These are phyloP conservation scores for Encephalitozoon cuniculi DNA, from an alignment of 371 early-diverging fungal species.

Conservation along the genomic window DNA sequence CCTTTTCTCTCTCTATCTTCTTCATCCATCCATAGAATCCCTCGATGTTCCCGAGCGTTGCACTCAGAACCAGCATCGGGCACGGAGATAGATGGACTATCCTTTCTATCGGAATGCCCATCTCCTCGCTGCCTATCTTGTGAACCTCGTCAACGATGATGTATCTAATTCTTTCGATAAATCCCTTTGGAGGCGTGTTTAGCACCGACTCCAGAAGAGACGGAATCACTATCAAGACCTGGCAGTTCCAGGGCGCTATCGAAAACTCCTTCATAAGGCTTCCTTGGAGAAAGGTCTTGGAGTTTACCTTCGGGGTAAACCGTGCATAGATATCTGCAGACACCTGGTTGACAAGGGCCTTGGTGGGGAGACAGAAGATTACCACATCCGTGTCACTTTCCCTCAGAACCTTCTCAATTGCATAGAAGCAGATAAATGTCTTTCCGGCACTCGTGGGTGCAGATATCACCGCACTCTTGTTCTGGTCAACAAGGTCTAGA, in stretches of 20 bases:
- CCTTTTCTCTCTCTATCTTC: constrained; percentile 51
- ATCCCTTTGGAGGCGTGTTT: constrained; percentile 32
- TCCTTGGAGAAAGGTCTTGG: constrained; percentile 56
- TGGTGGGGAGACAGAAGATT: constrained; percentile 65
- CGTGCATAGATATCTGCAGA: constrained; percentile 64
- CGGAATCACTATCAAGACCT: constrained; percentile 64
- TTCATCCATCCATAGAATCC: constrained; percentile 61
- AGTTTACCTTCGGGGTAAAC: constrained; percentile 61
- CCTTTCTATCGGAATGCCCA: constrained; percentile 63
- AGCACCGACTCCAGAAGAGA: constrained; percentile 58
- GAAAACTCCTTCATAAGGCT: constrained; percentile 56
- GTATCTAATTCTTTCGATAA: constrained; percentile 58
- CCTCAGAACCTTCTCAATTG: constrained; percentile 64
- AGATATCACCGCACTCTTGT: constrained; percentile 61
- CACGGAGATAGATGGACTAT: constrained; percentile 62
- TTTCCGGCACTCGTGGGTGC: constrained; percentile 66
- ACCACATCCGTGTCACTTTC: constrained; percentile 60
- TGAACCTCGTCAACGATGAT: constrained; percentile 66
- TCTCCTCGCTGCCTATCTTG: constrained; percentile 60
- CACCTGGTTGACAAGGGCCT: constrained; percentile 65
- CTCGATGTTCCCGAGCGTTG: constrained; percentile 64
- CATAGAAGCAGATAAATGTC: constrained; percentile 66
- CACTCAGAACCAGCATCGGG: constrained; percentile 63
- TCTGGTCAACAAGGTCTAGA: constrained; percentile 62
- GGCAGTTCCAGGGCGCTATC: constrained; percentile 57